Evolutionary conservation across 1,284 basidiomycete species (phyloP).

Genomic region (Xanthoconium separans): DNA sequence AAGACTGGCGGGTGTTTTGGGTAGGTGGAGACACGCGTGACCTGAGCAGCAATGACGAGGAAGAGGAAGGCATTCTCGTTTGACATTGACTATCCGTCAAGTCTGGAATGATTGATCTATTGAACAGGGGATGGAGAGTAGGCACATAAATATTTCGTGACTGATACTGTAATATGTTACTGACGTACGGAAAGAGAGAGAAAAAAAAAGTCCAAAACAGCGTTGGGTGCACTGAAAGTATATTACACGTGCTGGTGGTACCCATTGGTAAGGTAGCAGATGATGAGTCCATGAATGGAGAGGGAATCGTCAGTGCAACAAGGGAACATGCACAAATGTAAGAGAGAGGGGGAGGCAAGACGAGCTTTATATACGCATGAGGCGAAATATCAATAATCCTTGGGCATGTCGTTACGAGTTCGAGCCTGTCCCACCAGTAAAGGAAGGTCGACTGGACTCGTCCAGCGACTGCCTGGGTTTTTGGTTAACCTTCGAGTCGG

Average conservation of each 20-base stretch:
- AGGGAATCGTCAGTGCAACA: slow-evolving; percentile 21
- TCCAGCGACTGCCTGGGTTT: slow-evolving; percentile 33
- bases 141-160: slow-evolving; percentile 17
- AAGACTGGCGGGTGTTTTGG: slow-evolving; percentile 80
- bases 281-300: slow-evolving; percentile 13
- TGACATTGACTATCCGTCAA: slow-evolving; percentile 3
- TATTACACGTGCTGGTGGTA: slow-evolving; percentile 29
- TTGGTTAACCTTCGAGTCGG: slow-evolving; percentile 15
- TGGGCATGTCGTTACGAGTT: slow-evolving; percentile 5
- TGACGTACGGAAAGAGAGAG: slow-evolving; percentile 13
- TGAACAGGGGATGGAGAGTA: background rate
- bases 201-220: slow-evolving; percentile 19
- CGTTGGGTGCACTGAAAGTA: slow-evolving; percentile 24
- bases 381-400: slow-evolving; percentile 14
- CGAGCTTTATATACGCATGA: slow-evolving; percentile 15
- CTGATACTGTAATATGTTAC: slow-evolving; percentile 17
- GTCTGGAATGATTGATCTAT: background rate
- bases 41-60: slow-evolving; percentile 18
- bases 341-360: background rate
- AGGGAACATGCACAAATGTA: slow-evolving; percentile 12
- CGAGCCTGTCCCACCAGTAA: slow-evolving; percentile 34
- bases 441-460: slow-evolving; percentile 32
- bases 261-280: slow-evolving; percentile 24
- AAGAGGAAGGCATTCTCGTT: slow-evolving; percentile 30
- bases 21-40: slow-evolving; percentile 54